Conservation (phyloP, 228 moss, liverwort and hornwort species). For the Sphagnum magellanicum region DNA sequence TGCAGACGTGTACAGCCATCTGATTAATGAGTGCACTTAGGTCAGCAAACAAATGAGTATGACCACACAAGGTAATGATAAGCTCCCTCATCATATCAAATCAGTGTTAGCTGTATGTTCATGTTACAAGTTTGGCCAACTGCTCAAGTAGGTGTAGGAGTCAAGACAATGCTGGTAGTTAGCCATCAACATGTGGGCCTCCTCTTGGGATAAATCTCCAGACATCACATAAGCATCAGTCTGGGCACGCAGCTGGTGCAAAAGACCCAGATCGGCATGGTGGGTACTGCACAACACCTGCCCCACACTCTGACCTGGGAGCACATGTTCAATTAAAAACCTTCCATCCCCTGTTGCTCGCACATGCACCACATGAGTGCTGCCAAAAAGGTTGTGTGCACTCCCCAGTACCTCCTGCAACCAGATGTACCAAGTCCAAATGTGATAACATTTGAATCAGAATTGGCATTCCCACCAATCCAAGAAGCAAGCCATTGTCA, state of each 20-base stretch:
- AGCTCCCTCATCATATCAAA: no score
- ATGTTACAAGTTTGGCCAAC: neutral
- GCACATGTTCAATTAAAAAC: constrained; percentile 48
- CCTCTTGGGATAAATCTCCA: constrained; percentile 49
- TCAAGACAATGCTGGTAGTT: constrained; percentile 58
- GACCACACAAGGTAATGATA: no score
- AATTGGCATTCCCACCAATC: neutral
- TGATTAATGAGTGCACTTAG: no score
- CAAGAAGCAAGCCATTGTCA: neutral
- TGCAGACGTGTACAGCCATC: no score
- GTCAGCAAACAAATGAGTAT: no score
- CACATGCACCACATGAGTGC: constrained; percentile 32
- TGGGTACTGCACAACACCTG: constrained; percentile 47
- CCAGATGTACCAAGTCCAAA: neutral
- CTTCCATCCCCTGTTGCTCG: constrained; percentile 21
- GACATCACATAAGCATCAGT: constrained; percentile 40
- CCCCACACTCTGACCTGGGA: constrained; percentile 62
- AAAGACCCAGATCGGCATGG: constrained; percentile 42
- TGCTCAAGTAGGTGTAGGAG: constrained; percentile 76
- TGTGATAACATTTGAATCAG: neutral
- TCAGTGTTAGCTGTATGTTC: no score
- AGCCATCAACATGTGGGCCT: constrained; percentile 45
- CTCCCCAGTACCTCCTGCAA: constrained; percentile 80
- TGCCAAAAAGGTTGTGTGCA: constrained; percentile 78
- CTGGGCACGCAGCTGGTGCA: constrained; percentile 38